Evolutionary conservation across 441 rosid genomes (phyloP), one percentile per base, ranked within the genome.

Genomic region (Adansonia grandidieri): DNA sequence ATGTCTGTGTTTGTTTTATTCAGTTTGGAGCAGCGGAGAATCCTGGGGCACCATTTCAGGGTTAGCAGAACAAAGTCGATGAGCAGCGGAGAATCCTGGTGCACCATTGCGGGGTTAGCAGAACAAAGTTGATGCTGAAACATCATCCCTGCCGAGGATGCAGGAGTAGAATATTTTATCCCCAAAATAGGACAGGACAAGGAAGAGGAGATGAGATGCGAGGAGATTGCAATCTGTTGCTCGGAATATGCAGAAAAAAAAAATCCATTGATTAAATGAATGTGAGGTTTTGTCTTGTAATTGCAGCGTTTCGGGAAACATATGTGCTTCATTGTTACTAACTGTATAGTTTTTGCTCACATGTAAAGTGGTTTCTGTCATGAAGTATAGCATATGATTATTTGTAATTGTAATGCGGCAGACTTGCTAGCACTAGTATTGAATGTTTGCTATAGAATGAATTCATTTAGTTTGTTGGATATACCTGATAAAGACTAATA

Each of bases 1-100:
- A n/a, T 47, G 4, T 66, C 0, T 56, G 9, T 56, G 24, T 20
- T 51, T 19, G 28, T 50, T 20, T 50, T 48, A 15, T 14, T 48
- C 74, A 70, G 74, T 70, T 11, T 70, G 74, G 74, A 50, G 60
- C n/a, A 70, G 53, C 7, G 74, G 74, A 48, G 74, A 14, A 54
- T 13, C 44, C 44, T 70, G 74, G 58, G 53, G 74, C 42, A 22
- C 19, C 13, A 7, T 70, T 70, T 58, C 58, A 48, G 72, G 54
- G 72, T 68, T 68, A 68, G n/a, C 13, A 47, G 13, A 22, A 70
- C 32, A 37, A 24, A 37, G 73, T 2, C 4, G 17, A 37, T 64
- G 45, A n/a, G 60, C n/a, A 70, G 53, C 6, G 74, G 74, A 48
- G 74, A 14, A 54, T 13, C 44, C 44, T 70, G 74, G 58, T 32